These are phyloP conservation scores for Dactylonectria estremocensis DNA, from an alignment of 2,329 filamentous ascomycete species.

Conservation along the genomic window DNA sequence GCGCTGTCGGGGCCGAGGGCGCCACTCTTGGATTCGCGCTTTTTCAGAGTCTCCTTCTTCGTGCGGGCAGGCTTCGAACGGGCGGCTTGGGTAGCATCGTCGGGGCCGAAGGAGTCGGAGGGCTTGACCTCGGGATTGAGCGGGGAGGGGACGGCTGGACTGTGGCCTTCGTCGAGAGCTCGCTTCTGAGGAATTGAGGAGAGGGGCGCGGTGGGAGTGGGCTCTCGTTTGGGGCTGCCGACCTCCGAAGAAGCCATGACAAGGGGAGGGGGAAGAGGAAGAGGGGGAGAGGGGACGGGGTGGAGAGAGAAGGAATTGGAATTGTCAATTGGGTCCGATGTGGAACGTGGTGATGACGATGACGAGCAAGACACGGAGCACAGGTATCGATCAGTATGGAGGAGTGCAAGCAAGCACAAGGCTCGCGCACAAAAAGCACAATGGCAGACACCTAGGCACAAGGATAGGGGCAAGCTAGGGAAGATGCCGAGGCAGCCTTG, in stretches of 20 bases:
- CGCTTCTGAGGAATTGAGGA: conserved; percentile 76
- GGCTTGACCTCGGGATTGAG: conserved; percentile 76
- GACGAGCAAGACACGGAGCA: conserved; percentile 9
- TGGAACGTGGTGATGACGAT: conserved; percentile 7
- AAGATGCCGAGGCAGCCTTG: conserved; percentile 11
- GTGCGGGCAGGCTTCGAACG: conserved; percentile 61
- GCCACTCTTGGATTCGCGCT: conserved; percentile 74
- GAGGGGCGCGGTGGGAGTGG: conserved; percentile 57
- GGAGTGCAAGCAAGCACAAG: neutral
- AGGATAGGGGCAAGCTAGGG: conserved; percentile 1
- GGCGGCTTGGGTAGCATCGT: conserved; percentile 60
- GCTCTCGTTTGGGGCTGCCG: conserved; percentile 58
- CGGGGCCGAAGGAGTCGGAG: conserved; percentile 56
- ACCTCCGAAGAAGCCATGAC: conserved; percentile 55
- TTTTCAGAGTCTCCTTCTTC: conserved; percentile 79
- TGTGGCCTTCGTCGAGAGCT: conserved; percentile 77
- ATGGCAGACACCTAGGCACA: neutral
- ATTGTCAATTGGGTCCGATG: conserved; percentile 6
- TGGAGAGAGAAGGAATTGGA: conserved; percentile 1
- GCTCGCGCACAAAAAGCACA: conserved; percentile 1
- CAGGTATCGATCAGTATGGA: neutral
- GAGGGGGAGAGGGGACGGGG: neutral
- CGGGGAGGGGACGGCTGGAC: conserved; percentile 80
- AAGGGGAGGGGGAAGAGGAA: conserved; percentile 20
- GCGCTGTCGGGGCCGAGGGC: conserved; percentile 62